Evolutionary conservation across 2,329 filamentous ascomycete genomes (phyloP), one percentile per base, ranked within the genome.

Genomic region (Cladosporium sp.): DNA sequence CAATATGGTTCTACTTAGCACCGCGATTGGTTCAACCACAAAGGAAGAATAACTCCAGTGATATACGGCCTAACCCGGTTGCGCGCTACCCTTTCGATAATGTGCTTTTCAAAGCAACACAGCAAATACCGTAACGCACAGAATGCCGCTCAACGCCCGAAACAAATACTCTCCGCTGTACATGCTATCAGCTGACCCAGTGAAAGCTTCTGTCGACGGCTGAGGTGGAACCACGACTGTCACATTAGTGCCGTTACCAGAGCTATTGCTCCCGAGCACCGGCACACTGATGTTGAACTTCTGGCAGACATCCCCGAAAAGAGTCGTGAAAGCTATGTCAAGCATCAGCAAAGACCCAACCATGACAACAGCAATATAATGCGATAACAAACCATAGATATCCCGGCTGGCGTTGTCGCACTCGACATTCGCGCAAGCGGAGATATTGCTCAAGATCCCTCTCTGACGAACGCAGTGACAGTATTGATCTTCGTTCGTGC

Each of bases 281-380:
- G 69, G 69, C 21, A 71, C 69, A 26, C 59, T 67, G 54, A 71
- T 68, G 47, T 71, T 69, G 67, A 69, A 71, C 30, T 68, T 58
- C 52, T 64, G 34, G 57, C 69, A 71, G 34, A 70, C 69, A 30
- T 71, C 55, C 18, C 67, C 66, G 34, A 71, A 71, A 14, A 71
- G 67, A 24, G 64, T 68, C 3, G 67, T 70, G 59, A 71, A 70
- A 1, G 65, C 69, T 70, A 3, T 34, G 38, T 64, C 59, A 66
- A 65, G 10, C 7, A 21, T 55, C 26, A 34, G 55, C 44, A 7
- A 12, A 1, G 5, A 47, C 3, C 2, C 4, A 12, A n/a, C 8
- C n/a, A 21, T 21, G n/a, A 21, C n/a, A 3, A 47, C 24, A 52
- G 10, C 8, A 64, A 64, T 30, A 11, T n/a, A 21, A 21, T 21